Evolutionary conservation across 169 alveolate species (phyloP), one percentile per base, ranked within the genome.

Genomic region (Blepharisma undulans): DNA sequence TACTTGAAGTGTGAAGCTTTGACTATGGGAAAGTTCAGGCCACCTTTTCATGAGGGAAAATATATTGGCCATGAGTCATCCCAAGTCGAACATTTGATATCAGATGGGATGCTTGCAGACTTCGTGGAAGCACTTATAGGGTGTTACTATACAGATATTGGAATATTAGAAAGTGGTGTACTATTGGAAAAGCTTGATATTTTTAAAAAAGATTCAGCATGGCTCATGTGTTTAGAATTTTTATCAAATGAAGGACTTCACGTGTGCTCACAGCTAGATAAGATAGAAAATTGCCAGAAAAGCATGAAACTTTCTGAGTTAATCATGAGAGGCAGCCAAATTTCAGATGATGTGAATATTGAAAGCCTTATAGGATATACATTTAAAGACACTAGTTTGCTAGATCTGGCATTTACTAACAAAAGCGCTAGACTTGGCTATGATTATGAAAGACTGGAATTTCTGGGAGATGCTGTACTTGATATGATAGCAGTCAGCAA

Each of bases 101-200:
- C 77, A 6, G 89, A 82, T 16, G 34, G 76, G 5, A 82, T 82
- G 89, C 89, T 36, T 5, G 89, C 89, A 19, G 89, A 82, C 18
- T 82, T 82, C 33, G 32, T 82, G 5, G 89, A 82, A 82, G 89
- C 89, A 8, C 33, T 82, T n/a, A 59, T 82, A 18, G 89, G 89
- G 76, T 66, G 76, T 5, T 82, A 19, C 33, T 82, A 82, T 32
- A 19, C 34, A 4, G 72, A 25, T 19, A 59, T 18, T 5, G 76
- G 76, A 16, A 33, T 82, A 19, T n/a, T 36, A 7, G 25, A 22
- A n/a, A 72, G 76, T n/a, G 89, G 77, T 3, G 77, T 22, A 30
- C 19, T 78, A 6, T 19, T 78, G 61, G 33, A 22, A 30, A 22
- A 30, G 19, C 85, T 78, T 30, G 85, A 48, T 30, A 30, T 78